Conservation (phyloP, 2,329 filamentous ascomycete genomes). For the Fusarium burgessii region DNA sequence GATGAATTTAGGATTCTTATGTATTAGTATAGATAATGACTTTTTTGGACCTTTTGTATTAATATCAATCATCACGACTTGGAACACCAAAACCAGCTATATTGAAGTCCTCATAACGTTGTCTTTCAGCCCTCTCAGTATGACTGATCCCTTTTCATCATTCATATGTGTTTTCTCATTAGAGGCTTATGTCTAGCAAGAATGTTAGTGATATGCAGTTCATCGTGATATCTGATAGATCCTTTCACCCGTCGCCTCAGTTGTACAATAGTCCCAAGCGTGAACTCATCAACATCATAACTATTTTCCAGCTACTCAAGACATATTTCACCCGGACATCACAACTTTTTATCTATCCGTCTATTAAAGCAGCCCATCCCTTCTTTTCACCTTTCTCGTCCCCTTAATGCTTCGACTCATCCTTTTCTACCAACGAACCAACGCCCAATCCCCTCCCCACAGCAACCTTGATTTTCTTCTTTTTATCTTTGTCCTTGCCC, state of each 20-base stretch:
- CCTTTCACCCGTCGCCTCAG: not conserved
- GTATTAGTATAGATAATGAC: not conserved
- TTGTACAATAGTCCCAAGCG: not conserved
- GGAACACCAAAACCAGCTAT: too few species aligned
- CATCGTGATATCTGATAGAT: not conserved
- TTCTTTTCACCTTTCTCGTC: not conserved
- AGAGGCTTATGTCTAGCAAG: not conserved
- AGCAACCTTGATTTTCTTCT: slow-evolving; percentile 82
- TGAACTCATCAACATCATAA: slow-evolving; percentile 2
- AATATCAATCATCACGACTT: not conserved
- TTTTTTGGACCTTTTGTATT: not conserved
- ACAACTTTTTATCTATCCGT: slow-evolving; percentile 45
- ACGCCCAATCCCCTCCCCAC: slow-evolving; percentile 85
- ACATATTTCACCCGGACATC: slow-evolving; percentile 24
- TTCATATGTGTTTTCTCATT: not conserved
- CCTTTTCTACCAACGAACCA: slow-evolving; percentile 79
- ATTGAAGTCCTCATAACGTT: too few species aligned
- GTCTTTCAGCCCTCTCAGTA: too few species aligned
- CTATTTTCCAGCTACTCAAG: slow-evolving; percentile 5
- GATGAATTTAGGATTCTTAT: not conserved
- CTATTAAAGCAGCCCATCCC: slow-evolving; percentile 35
- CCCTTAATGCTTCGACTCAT: slow-evolving; percentile 60
- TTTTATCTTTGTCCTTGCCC: slow-evolving; percentile 45
- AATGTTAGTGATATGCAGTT: not conserved
- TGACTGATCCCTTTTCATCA: not conserved